Conservation (phyloP, 768 basidiomycete species). For the Suillus hirtellus region DNA sequence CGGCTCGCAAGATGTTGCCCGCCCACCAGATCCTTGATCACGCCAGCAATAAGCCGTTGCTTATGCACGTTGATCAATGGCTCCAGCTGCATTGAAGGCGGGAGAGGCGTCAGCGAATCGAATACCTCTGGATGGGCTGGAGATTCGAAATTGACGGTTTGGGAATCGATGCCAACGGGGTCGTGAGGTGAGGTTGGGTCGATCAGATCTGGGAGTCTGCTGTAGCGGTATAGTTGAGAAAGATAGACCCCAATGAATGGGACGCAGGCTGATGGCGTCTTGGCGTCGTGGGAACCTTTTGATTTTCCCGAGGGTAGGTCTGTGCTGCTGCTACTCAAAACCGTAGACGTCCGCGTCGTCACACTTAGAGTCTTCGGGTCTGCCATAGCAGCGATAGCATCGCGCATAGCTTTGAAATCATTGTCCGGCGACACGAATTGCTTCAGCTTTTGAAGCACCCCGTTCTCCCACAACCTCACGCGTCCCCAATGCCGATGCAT, state of each 20-base stretch:
- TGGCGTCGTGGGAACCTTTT: conserved; percentile 40
- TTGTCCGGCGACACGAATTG: conserved; percentile 60
- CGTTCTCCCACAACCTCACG: conserved; percentile 67
- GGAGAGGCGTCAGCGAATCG: conserved; percentile 67
- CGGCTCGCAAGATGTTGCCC: conserved; percentile 82
- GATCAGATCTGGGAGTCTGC: conserved; percentile 73
- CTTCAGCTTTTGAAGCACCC: conserved; percentile 73
- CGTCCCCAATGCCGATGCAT: conserved; percentile 69
- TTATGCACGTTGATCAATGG: conserved; percentile 90
- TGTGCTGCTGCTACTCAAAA: conserved; percentile 48
- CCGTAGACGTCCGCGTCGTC: conserved; percentile 53
- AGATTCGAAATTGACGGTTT: conserved; percentile 62
- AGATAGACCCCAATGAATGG: conserved; percentile 75
- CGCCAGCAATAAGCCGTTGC: conserved; percentile 76
- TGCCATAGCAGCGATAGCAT: conserved; percentile 59
- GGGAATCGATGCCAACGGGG: conserved; percentile 62
- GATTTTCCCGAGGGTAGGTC: conserved; percentile 36
- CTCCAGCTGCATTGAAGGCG: conserved; percentile 76
- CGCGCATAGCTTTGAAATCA: conserved; percentile 76
- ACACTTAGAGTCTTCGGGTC: conserved; percentile 64
- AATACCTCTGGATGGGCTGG: conserved; percentile 82
- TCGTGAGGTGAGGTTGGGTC: conserved; percentile 81
- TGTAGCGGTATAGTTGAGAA: conserved; percentile 64
- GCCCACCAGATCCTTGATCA: conserved; percentile 78
- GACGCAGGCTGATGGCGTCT: conserved; percentile 61